phyloP scores from a whole-genome alignment of 2,329 filamentous ascomycete species.

The Venturia oleaginea region DNA sequence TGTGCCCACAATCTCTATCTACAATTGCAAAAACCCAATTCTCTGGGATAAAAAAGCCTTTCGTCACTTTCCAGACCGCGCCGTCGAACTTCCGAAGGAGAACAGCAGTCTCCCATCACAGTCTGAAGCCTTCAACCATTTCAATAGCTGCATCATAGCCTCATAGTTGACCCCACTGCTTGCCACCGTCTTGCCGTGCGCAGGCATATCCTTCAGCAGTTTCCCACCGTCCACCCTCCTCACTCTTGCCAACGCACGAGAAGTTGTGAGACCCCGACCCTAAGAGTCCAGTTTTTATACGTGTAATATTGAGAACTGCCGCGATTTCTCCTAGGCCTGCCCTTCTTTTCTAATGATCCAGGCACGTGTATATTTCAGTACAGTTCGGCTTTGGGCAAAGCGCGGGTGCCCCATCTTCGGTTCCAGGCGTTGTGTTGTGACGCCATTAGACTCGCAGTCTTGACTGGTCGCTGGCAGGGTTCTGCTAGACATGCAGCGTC shows the following conservation, averaged over 20 bases:
- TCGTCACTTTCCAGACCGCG: too few relatives aligned
- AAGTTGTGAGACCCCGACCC: slow-evolving; percentile 48
- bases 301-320: slow-evolving; percentile 58
- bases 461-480: slow-evolving; percentile 17
- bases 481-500: slow-evolving; percentile 18
- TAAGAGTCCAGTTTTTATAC: slow-evolving; percentile 50
- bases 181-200: slow-evolving; percentile 52
- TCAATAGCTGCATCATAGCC: slow-evolving; percentile 47
- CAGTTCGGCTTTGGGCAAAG: slow-evolving; percentile 66
- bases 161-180: slow-evolving; percentile 47
- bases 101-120: too few relatives aligned
- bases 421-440: slow-evolving; percentile 61
- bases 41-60: too few relatives aligned
- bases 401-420: slow-evolving; percentile 63
- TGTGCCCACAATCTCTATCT: too few relatives aligned
- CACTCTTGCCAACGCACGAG: slow-evolving; percentile 49
- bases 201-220: slow-evolving; percentile 42
- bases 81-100: too few relatives aligned
- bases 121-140: too few relatives aligned
- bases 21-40: too few relatives aligned
- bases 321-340: slow-evolving; percentile 56
- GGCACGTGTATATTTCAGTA: slow-evolving; percentile 33
- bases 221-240: slow-evolving; percentile 42
- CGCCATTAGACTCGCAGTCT: slow-evolving; percentile 50
- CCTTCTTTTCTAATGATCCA: slow-evolving; percentile 58